Percentiles rank a stretch among this genome's conserved stretches.
These are phyloP conservation scores for Thozetella sp. DNA, from an alignment of 495 filamentous ascomycete species.

Conservation along the genomic window DNA sequence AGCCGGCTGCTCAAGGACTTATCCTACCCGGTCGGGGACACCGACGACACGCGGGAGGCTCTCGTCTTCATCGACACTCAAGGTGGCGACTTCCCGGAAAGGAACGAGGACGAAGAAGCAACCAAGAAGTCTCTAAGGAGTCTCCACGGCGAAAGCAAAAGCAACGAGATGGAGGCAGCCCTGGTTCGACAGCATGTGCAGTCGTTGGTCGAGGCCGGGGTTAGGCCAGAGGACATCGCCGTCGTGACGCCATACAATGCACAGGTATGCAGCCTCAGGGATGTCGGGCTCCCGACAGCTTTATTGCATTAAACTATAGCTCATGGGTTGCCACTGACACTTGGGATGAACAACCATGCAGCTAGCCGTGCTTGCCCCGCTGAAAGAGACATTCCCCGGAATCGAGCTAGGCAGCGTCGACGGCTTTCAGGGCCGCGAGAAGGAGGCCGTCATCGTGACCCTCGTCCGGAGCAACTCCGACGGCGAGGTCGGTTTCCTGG, in stretches of 20 bases:
- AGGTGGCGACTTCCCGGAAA: constrained; percentile 78
- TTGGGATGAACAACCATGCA: constrained; percentile 21
- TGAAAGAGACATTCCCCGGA: constrained; percentile 79
- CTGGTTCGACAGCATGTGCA: constrained; percentile 77
- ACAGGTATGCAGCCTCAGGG: constrained; percentile 54
- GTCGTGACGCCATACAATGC: constrained; percentile 97
- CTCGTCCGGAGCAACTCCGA: constrained; percentile 87
- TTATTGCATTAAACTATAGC: constrained; percentile 14
- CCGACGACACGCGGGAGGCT: constrained; percentile 86
- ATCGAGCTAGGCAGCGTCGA: constrained; percentile 95
- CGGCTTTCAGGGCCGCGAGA: constrained; percentile 96
- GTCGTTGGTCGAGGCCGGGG: constrained; percentile 74
- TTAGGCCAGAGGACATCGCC: constrained; percentile 80
- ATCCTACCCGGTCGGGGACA: constrained; percentile 76
- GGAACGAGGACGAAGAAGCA: constrained; percentile 30
- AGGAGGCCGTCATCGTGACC: constrained; percentile 91
- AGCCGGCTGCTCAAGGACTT: constrained; percentile 74
- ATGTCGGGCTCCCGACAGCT: neutral
- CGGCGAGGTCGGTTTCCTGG: constrained; percentile 89
- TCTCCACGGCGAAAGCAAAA: constrained; percentile 82
- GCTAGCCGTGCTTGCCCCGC: constrained; percentile 73
- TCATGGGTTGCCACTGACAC: constrained; percentile 11
- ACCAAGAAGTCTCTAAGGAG: constrained; percentile 31
- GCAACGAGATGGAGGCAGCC: constrained; percentile 88
- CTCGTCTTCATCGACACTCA: constrained; percentile 96